Base-by-base conservation (phyloP, 2,329 filamentous ascomycete genomes). In the Colletotrichum caudatum region DNA sequence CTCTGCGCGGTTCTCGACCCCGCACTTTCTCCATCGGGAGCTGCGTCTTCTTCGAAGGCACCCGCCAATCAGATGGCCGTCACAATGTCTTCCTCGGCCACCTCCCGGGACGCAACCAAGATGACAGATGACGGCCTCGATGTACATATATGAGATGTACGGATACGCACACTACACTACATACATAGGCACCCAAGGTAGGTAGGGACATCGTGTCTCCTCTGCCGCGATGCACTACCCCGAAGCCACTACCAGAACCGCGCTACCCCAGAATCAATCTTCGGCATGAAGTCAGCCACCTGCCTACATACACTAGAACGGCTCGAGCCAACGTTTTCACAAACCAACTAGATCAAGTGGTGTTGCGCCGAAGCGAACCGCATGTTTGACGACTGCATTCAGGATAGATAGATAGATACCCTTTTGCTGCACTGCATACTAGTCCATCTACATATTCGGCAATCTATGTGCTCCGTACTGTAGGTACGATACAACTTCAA, bases 21-120 rank as follows among this genome's bases (percentile, higher is more conserved):
- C 69, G 69, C 69, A 71, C 57, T 64, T 66, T 71, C 69, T 69
- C 69, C 69, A 71, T 71, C 53, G 48, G 18, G 37, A 41, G 48
- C 41, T 63, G 69, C 64, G 29, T 41, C 51, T 26, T 58, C 64
- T 53, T 63, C 39, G 37, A 50, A 20, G 64, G n/a, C 33, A n/a
- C 26, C 5, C 29, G 1, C 69, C 69, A 71, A 71, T 71, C 64
- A 69, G 26, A 18, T 5, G 11, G 2, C 9, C 2, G 3, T 14
- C 12, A 39, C 44, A 58, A 44, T 29, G 57, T 26, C 26, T 53
- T n/a, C 56, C 23, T 35, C 50, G 68, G 69, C 64, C 69, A 64
- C 58, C n/a, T 63, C 64, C 64, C 35, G 2, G 2, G 35, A 37
- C 11, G 11, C 35, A 37, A 37, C 35, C 35, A 37, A 37, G 35